Evolutionary conservation across 257 asterid genomes (phyloP).

Genomic region (Solanum corneliomulleri): DNA sequence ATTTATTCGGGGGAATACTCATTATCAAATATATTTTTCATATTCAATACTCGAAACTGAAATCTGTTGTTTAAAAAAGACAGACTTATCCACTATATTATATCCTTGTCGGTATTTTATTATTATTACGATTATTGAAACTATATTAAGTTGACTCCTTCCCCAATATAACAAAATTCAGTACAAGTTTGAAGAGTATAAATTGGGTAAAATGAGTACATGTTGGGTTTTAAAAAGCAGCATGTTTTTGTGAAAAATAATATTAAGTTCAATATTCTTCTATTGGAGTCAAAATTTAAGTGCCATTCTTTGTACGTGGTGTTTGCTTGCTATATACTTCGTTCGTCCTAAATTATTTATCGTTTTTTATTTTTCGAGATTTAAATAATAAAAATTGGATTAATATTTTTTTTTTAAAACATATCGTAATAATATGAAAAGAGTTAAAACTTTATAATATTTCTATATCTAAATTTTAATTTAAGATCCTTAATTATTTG

Average conservation of each 20-base stretch:
- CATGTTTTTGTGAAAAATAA: neutral
- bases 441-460: neutral
- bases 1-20: fast-evolving
- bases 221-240: neutral
- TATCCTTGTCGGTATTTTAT: neutral
- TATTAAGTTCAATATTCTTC: neutral
- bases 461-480: neutral
- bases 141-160: neutral
- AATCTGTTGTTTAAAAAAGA: neutral
- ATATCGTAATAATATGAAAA: neutral
- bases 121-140: neutral
- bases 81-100: neutral
- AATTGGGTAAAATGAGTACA: neutral
- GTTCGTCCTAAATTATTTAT: neutral
- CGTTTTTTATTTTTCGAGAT: neutral
- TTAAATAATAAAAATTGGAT: neutral
- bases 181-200: neutral
- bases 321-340: neutral
- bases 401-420: neutral
- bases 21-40: neutral
- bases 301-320: neutral
- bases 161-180: neutral
- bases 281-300: neutral
- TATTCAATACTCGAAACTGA: neutral
- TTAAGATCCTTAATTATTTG: neutral